Evolutionary conservation across 2,329 filamentous ascomycete genomes (phyloP).

Genomic region (Fusarium beomiforme): DNA sequence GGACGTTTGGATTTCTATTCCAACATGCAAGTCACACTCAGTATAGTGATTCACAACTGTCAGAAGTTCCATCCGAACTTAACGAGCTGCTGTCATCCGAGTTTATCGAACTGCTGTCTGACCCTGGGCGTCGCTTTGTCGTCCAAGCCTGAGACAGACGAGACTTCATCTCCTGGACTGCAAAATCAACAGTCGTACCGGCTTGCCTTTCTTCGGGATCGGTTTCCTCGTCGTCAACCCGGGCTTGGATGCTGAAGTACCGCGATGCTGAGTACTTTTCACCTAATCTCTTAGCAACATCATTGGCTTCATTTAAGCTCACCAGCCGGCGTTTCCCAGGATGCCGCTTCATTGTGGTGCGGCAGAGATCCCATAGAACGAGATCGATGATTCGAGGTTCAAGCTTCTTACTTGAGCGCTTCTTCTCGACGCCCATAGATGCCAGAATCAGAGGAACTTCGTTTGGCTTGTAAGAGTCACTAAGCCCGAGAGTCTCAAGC

Average conservation of each 20-base stretch:
- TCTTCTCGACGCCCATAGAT: constrained; percentile 41
- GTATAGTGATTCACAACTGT: background rate
- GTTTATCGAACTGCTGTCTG: background rate
- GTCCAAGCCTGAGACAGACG: constrained; percentile 33
- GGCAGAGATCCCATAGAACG: constrained; percentile 50
- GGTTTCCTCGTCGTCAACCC: constrained; percentile 34
- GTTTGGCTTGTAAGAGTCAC: constrained; percentile 41
- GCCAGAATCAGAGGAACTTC: constrained; percentile 41
- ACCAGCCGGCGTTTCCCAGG: constrained; percentile 59
- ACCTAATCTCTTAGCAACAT: constrained; percentile 65
- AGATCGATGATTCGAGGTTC: constrained; percentile 15
- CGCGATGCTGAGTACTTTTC: constrained; percentile 56
- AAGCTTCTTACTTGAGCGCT: constrained; percentile 8
- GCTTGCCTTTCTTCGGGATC: constrained; percentile 34
- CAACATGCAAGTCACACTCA: background rate
- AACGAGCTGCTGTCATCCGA: background rate
- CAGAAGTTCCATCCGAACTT: background rate
- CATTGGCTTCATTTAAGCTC: constrained; percentile 65
- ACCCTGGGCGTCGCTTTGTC: background rate
- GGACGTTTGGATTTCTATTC: background rate
- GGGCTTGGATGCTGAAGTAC: constrained; percentile 50
- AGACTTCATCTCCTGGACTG: constrained; percentile 35
- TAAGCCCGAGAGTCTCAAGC: constrained; percentile 42
- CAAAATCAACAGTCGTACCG: constrained; percentile 45
- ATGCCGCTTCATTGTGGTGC: constrained; percentile 45